Percentiles rank a stretch among this genome's conserved stretches.
These are phyloP conservation scores for Digitaria exilis DNA, from an alignment of 202 grass and related monocot genomes.

Conservation along the genomic window DNA sequence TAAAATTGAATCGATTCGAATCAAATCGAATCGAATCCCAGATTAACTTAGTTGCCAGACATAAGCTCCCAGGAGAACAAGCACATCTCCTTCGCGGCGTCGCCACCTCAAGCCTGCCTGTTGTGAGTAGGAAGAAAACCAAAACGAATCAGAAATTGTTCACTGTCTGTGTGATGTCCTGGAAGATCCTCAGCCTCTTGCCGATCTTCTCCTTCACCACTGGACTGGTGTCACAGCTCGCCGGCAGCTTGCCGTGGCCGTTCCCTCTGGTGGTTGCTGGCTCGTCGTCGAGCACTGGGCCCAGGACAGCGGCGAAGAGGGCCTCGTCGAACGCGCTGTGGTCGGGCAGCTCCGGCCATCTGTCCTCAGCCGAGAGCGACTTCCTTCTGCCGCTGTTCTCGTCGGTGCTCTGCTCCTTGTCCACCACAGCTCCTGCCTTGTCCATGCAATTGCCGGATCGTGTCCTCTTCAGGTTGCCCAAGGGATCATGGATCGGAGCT, in stretches of 20 bases:
- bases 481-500: conserved; percentile 43
- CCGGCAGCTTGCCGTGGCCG: neutral
- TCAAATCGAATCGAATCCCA: conserved; percentile 43
- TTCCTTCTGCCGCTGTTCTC: conserved; percentile 49
- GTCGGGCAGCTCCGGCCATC: conserved; percentile 91
- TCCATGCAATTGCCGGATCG: conserved; percentile 57
- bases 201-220: conserved; percentile 70
- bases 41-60: conserved; percentile 41
- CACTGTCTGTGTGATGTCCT: conserved; percentile 82
- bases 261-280: neutral
- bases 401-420: conserved; percentile 20
- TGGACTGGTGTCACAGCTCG: conserved; percentile 61
- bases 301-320: conserved; percentile 64
- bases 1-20: conserved; percentile 32
- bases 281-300: conserved; percentile 58
- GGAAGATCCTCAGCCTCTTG: conserved; percentile 95
- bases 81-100: conserved; percentile 70
- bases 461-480: conserved; percentile 90
- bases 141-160: conserved; percentile 51
- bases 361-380: conserved; percentile 66
- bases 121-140: conserved; percentile 41
- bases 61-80: conserved; percentile 82
- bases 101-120: conserved; percentile 34
- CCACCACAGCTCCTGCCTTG: conserved; percentile 46
- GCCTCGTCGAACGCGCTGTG: conserved; percentile 81